Percentiles rank a stretch among this genome's conserved stretches.
phyloP scores from a whole-genome alignment of 1,284 basidiomycete genomes.

The Schizopora paradoxa region DNA sequence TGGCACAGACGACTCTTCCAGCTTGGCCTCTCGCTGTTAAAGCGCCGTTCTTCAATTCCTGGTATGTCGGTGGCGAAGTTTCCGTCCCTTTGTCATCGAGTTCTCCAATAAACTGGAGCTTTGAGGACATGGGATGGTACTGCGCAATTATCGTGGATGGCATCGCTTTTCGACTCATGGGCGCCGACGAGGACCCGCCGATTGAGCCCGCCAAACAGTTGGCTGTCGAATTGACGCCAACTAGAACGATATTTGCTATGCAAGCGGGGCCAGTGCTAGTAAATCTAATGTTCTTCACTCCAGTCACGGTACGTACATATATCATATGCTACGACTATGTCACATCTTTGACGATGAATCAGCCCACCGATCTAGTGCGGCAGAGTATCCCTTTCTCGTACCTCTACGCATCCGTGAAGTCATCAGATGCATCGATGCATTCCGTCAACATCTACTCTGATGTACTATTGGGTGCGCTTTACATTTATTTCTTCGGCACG shows the following conservation, averaged over 20 bases:
- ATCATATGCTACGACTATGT: too few relatives aligned
- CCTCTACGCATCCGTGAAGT: slow-evolving; percentile 20
- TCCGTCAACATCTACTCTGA: slow-evolving; percentile 25
- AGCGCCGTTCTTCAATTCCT: slow-evolving; percentile 14
- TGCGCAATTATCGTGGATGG: slow-evolving; percentile 36
- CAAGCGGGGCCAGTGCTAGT: slow-evolving; percentile 35
- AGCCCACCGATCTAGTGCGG: slow-evolving; percentile 22
- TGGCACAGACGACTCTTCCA: too few relatives aligned
- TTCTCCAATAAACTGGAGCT: background rate
- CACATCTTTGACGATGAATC: background rate
- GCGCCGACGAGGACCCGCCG: slow-evolving; percentile 12
- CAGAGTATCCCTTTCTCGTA: slow-evolving; percentile 26
- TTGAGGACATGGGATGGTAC: slow-evolving; percentile 32
- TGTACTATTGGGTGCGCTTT: slow-evolving; percentile 23
- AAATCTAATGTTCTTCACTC: slow-evolving; percentile 35
- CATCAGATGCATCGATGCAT: slow-evolving; percentile 24
- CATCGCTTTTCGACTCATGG: slow-evolving; percentile 20
- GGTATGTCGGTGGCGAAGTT: slow-evolving; percentile 8
- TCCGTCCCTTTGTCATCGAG: background rate
- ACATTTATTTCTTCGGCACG: background rate
- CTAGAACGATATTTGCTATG: slow-evolving; percentile 30
- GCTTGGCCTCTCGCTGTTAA: slow-evolving; percentile 12
- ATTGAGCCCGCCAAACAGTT: slow-evolving; percentile 12
- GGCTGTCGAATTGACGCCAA: slow-evolving; percentile 29
- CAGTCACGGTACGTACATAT: slow-evolving; percentile 32